Base-by-base conservation (phyloP, 2,329 filamentous ascomycete species). In the Colletotrichum aenigma region DNA sequence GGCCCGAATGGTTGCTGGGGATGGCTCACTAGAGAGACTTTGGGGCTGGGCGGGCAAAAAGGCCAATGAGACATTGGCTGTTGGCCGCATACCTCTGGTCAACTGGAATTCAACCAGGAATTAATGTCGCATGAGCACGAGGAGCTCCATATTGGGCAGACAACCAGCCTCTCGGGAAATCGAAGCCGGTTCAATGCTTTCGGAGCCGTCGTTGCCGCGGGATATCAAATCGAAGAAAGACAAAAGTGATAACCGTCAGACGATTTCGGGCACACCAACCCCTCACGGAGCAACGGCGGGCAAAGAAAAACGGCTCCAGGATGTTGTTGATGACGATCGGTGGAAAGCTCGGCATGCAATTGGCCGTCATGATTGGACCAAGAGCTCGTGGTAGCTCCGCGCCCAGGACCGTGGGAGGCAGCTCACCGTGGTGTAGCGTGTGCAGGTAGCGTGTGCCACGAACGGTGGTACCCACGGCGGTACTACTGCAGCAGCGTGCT, bases 351-450 rank as follows among this genome's bases (percentile, higher is more conserved):
- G 70, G 65, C 73, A 67, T 48, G 70, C 43, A 74, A 76, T 69
- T 76, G 64, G 26, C 16, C 58, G 15, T 7, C 12, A 10, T 76
- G 74, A 76, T 76, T 76, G 74, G 74, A 38, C 43, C 21, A 48
- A n/a, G 52, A 52, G 64, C 64, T 74, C 58, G 48, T 28, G 62
- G 62, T 24, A 75, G 69, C 62, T 72, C 68, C n/a, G 69, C 73
- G 61, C 69, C 68, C 62, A 72, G 67, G 55, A 48, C 30, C 32
- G 73, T 71, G 67, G 69, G 64, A 74, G 58, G 71, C 66, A 68
- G 70, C 64, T 73, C 38, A 58, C 73, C 24, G 32, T 68, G 58
- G 64, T 55, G 58, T 73, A 55, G 26, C 36, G 32, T 52, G 55
- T 48, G 56, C 43, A 52, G 43, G n/a, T 72, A 58, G 30, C 43